Evolutionary conservation across 1,139 yeast genomes (phyloP).

Genomic region (Kodamaea plutei): DNA sequence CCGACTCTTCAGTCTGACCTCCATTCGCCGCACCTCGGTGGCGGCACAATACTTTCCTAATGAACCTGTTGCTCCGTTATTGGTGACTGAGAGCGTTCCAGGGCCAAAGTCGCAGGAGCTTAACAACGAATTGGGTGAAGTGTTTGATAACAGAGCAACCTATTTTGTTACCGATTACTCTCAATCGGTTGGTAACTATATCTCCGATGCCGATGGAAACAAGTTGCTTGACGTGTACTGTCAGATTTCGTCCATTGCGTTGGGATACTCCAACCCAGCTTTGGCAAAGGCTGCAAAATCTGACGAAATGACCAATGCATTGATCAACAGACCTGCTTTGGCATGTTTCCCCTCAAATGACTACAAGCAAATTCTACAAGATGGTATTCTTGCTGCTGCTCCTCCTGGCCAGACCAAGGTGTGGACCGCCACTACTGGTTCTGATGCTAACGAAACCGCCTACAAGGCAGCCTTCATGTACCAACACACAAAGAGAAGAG

Average conservation of each 20-base stretch:
- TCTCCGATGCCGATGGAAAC: conserved; percentile 70
- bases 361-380: conserved; percentile 44
- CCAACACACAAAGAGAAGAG: conserved; percentile 60
- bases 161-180: conserved; percentile 65
- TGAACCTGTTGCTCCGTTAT: conserved; percentile 51
- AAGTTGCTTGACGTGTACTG: conserved; percentile 60
- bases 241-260: conserved; percentile 70
- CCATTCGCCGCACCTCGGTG: conserved; percentile 10
- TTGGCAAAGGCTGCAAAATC: conserved; percentile 58
- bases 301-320: conserved; percentile 61
- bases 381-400: conserved; percentile 61
- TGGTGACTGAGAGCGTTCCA: conserved; percentile 48
- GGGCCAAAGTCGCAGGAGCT: conserved; percentile 54
- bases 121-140: conserved; percentile 47
- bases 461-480: conserved; percentile 76
- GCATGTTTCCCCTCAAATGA: conserved; percentile 71
- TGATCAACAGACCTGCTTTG: conserved; percentile 70
- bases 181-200: conserved; percentile 65
- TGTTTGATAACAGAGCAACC: conserved; percentile 66
- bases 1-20: conserved; percentile 1
- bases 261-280: conserved; percentile 75
- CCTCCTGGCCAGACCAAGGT: conserved; percentile 64
- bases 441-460: conserved; percentile 76
- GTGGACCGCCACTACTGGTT: conserved; percentile 71
- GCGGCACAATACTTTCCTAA: conserved; percentile 38